Conservation (phyloP, 305 asterid species). For the Rubia tinctorum region DNA sequence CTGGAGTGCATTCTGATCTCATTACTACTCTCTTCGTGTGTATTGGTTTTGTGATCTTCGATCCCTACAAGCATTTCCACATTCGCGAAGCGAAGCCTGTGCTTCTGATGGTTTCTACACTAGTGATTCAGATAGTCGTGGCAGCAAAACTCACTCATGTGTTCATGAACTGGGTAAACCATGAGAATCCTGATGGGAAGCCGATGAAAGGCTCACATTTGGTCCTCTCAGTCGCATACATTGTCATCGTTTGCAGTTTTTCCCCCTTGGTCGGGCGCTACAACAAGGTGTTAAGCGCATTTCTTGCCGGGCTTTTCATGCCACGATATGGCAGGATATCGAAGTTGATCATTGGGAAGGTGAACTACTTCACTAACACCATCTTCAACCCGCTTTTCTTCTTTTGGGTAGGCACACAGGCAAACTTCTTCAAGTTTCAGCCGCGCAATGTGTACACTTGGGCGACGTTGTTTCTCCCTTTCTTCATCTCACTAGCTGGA, state of each 20-base stretch:
- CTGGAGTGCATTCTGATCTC: constrained; percentile 69
- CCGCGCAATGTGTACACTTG: constrained; percentile 38
- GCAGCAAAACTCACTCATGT: constrained; percentile 65
- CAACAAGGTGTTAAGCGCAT: constrained; percentile 68
- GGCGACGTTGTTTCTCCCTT: constrained; percentile 36
- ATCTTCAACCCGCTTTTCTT: constrained; percentile 77
- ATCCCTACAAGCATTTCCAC: constrained; percentile 36
- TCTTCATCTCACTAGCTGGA: constrained; percentile 51
- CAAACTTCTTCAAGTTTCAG: constrained; percentile 41
- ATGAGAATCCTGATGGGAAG: constrained; percentile 88
- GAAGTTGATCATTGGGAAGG: constrained; percentile 64
- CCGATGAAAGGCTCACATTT: constrained; percentile 89
- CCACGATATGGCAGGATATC: constrained; percentile 90
- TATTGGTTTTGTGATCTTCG: constrained; percentile 59
- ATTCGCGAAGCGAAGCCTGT: constrained; percentile 20
- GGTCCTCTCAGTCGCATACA: constrained; percentile 61
- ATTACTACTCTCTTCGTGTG: constrained; percentile 54
- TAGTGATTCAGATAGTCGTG: constrained; percentile 39
- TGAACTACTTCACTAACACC: constrained; percentile 64
- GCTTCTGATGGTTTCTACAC: constrained; percentile 30
- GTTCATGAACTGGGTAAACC: constrained; percentile 85
- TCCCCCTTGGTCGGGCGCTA: constrained; percentile 43
- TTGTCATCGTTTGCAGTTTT: constrained; percentile 54
- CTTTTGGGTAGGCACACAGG: constrained; percentile 78
- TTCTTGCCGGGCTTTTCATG: constrained; percentile 82